Base-by-base conservation (phyloP, 441 rosid species). In the Mallotus japonicus region DNA sequence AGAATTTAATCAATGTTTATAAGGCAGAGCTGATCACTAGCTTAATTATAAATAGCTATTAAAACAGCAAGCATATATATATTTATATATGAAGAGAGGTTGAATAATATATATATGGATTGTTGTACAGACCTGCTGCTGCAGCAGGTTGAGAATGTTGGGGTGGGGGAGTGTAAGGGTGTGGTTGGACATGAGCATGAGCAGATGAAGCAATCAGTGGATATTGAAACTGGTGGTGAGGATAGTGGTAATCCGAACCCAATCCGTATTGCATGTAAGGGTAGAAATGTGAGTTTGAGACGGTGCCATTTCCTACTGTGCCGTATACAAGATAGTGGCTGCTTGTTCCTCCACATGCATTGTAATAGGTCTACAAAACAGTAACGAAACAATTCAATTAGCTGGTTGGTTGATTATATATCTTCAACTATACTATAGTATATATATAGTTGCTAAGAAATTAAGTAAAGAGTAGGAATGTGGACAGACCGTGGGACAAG, bases 321-420 rank as follows among this genome's bases (percentile, higher is more conserved):
- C 20, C 69, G 3, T 73, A 65, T 6, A 65, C 70, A 42, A 73
- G 12, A 65, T 73, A 73, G 10, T 66, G 76, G 69, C 69, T 44
- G 62, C 22, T 56, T 44, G 76, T 64, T 65, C 70, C 76, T 73
- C 70, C 70, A 72, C 60, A 20, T 55, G 44, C 62, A 24, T 37
- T 28, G 5, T 73, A 73, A 57, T 73, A 73, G 56, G 32, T 47
- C 70, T 73, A 47, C 24, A 10, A 37, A 37, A 37, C 40, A 37
- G 32, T 28, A 28, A 28, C 3, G 32, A 37, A 37, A 37, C 6
- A 37, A 37, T 37, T 37, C 6, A 37, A 37, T 37, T 6, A 37
- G 40, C 6, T 37, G 40, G 6, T 37, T 37, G 40, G 40, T 4
- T 37, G 6, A 3, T 37, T 37, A 37, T 4, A 4, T 37, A 37